phyloP scores from a whole-genome alignment of 805 yeast genomes.

The Candida pini region DNA sequence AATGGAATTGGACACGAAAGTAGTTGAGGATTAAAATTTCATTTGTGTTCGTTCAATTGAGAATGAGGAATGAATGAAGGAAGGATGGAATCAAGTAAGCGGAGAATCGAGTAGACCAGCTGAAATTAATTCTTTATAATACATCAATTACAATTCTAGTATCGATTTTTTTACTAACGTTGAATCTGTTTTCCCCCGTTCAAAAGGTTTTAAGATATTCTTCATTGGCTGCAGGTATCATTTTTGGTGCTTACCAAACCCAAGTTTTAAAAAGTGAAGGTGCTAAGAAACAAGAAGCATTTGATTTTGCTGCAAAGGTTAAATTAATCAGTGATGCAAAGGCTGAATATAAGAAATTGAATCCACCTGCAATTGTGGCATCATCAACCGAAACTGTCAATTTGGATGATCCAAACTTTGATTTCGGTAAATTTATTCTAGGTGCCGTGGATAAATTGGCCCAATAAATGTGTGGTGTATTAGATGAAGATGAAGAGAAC shows the following conservation, averaged over 20 bases:
- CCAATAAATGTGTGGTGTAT: conserved; percentile 9
- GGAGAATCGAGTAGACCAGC: too few relatives aligned
- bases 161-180: too few relatives aligned
- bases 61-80: too few relatives aligned
- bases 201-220: conserved; percentile 92
- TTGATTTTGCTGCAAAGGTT: conserved; percentile 57
- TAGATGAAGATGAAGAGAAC: not conserved
- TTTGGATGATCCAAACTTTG: conserved; percentile 88
- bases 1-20: too few relatives aligned
- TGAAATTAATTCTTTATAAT: too few relatives aligned
- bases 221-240: conserved; percentile 80
- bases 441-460: conserved; percentile 54
- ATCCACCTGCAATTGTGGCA: conserved; percentile 39
- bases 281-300: conserved; percentile 48
- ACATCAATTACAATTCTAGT: too few relatives aligned
- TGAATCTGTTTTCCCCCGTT: too few relatives aligned
- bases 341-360: conserved; percentile 72
- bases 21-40: too few relatives aligned
- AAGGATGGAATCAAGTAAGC: too few relatives aligned
- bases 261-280: conserved; percentile 58
- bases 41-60: too few relatives aligned
- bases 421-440: conserved; percentile 66
- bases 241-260: conserved; percentile 86
- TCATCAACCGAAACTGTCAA: conserved; percentile 47
- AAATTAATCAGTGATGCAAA: conserved; percentile 84